Base-by-base conservation (phyloP, 2,329 filamentous ascomycete species). In the Monosporascus sp. region DNA sequence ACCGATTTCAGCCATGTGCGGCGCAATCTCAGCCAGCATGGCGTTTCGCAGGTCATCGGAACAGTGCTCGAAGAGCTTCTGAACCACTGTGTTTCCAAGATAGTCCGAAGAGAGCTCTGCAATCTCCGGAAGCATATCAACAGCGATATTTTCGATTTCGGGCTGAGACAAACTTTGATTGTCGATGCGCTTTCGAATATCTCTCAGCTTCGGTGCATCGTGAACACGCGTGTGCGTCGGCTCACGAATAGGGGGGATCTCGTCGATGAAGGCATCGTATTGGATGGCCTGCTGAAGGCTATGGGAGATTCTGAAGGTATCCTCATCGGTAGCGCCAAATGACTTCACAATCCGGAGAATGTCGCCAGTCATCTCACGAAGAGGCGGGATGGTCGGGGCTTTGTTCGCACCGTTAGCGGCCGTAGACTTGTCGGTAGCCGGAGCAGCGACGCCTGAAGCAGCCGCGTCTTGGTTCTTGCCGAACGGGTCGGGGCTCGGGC, bases 41-140 rank as follows among this genome's bases (percentile, higher is more conserved):
- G 88, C 87, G 69, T 97, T 91, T 63, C 95, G 92, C 43, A 93
- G 84, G 43, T 84, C 78, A 68, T 97, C 93, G 0, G 90, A 94
- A 75, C 94, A 97, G 73, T 90, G 90, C 70, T 99, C 93, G 66
- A 99, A 99, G 46, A 99, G 78, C 73, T 99, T 99, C 74, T 99
- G 94, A 18, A 99, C 93, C n/a, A 99, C 94, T 0, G 94, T 99
- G 74, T 99, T 99, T 62, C 94, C 94, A 35, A 99, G 82, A 65
- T 99, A 99, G 71, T 99, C 94, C 0, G 93, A 96, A 2, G 94
- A 82, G 24, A 99, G 78, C 71, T 99, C 94, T 4, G 92, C 90
- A 67, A 99, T 94, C 70, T 99, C 94, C 9, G 93, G 90, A 17
- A 99, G 82, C 94, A 99, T 99, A 57, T 90, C 89, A 56, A 89